Evolutionary conservation across 176 grass and related monocot genomes (phyloP).

Genomic region (Avena sativa): DNA sequence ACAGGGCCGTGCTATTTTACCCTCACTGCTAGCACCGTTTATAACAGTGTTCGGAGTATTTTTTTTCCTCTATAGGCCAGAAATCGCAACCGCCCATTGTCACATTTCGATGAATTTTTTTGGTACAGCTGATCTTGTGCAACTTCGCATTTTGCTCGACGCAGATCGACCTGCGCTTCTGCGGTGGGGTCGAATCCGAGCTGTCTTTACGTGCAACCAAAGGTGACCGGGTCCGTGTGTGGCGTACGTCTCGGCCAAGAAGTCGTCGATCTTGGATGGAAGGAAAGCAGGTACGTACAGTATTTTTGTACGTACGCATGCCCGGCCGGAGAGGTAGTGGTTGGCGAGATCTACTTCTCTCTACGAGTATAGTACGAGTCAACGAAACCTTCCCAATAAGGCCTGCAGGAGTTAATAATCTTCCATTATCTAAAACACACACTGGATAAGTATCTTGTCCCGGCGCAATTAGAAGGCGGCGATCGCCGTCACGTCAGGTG

Average conservation of each 20-base stretch:
- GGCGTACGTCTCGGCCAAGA: neutral
- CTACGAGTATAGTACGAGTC: neutral
- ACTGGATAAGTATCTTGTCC: neutral
- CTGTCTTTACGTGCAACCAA: conserved; percentile 29
- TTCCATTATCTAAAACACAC: neutral
- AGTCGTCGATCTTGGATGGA: neutral
- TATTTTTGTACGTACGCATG: neutral
- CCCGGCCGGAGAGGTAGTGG: neutral
- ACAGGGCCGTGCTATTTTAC: neutral
- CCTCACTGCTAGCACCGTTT: no score
- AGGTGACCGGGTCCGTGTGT: neutral
- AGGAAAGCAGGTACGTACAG: neutral
- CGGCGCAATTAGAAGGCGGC: conserved; percentile 17
- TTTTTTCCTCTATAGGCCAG: no score
- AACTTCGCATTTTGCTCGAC: neutral
- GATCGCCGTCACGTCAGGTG: neutral
- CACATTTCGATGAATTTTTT: no score
- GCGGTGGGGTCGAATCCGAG: neutral
- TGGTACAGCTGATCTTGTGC: neutral
- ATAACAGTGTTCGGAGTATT: no score
- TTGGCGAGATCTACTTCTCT: conserved; percentile 6
- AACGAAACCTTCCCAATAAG: neutral
- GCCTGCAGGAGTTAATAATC: neutral
- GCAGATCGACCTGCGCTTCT: neutral
- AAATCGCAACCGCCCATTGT: no score